These are phyloP conservation scores for Solanum arcanum DNA, from an alignment of 257 asterid genomes.

Conservation along the genomic window DNA sequence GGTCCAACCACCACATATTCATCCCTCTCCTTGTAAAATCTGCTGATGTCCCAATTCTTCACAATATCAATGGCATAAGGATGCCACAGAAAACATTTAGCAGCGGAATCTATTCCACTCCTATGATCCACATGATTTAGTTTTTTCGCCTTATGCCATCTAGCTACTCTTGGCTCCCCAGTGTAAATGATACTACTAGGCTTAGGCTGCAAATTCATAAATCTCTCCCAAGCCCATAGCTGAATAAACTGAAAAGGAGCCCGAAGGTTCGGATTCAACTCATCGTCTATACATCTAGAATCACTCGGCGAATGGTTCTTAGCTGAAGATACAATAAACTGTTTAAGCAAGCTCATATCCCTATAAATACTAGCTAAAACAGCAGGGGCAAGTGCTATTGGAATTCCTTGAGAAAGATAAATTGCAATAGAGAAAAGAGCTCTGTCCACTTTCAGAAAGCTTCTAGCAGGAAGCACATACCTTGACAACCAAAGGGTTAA, in stretches of 20 bases:
- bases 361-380: conserved; percentile 12
- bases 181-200: not conserved
- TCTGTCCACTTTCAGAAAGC: not conserved
- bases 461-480: conserved; percentile 3
- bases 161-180: conserved; percentile 17
- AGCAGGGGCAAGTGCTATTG: conserved; percentile 23
- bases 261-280: not conserved
- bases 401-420: conserved; percentile 7
- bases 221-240: conserved; percentile 44
- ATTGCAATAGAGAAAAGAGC: conserved; percentile 13
- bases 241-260: conserved; percentile 13
- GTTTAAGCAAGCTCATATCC: not conserved
- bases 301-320: not conserved
- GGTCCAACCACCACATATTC: not conserved
- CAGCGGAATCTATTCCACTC: not conserved
- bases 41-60: not conserved
- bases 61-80: conserved; percentile 4
- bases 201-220: not conserved
- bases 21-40: not conserved
- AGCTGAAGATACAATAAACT: not conserved
- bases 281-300: not conserved
- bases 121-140: not conserved
- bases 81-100: conserved; percentile 11
- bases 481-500: conserved; percentile 20
- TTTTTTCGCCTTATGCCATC: conserved; percentile 18